Conservation (phyloP, 352 stramenopile species). For the Phytophthora fragariae region DNA sequence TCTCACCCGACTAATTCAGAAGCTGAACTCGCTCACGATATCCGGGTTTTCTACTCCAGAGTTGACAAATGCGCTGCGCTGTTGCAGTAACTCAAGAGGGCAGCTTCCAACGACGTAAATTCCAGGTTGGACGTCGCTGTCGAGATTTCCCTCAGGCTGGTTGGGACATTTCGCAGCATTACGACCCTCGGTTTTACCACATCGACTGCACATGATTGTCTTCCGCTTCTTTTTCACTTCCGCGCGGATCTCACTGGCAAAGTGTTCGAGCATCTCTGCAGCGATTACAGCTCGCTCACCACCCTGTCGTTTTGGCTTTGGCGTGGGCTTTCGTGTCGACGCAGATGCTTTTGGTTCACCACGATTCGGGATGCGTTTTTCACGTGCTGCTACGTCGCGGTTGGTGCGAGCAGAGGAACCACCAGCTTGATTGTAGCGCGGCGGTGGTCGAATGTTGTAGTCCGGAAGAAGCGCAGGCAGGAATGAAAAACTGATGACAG, state of each 20-base stretch:
- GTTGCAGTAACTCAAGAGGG: not conserved
- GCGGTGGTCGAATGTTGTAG: not conserved
- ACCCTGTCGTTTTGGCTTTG: not conserved
- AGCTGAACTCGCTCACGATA: not conserved
- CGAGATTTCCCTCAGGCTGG: not conserved
- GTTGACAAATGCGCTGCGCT: not conserved
- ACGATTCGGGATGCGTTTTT: not conserved
- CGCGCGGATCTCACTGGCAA: not conserved
- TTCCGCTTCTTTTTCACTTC: conserved; percentile 1
- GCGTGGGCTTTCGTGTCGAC: not conserved
- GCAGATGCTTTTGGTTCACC: not conserved
- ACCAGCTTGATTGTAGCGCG: not conserved
- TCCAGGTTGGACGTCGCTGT: not conserved
- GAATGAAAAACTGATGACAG: not conserved
- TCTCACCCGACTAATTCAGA: not conserved
- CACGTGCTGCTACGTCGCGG: not conserved
- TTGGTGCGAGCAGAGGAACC: not conserved
- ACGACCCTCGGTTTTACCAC: not conserved
- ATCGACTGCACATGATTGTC: not conserved
- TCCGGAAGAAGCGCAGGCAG: not conserved
- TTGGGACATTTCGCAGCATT: not conserved
- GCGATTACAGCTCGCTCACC: not conserved
- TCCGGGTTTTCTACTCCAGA: not conserved
- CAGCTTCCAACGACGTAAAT: not conserved
- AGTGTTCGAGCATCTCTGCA: not conserved